These are phyloP conservation scores for Cystobasidium onofrii DNA, from an alignment of 768 basidiomycete species.

Conservation along the genomic window DNA sequence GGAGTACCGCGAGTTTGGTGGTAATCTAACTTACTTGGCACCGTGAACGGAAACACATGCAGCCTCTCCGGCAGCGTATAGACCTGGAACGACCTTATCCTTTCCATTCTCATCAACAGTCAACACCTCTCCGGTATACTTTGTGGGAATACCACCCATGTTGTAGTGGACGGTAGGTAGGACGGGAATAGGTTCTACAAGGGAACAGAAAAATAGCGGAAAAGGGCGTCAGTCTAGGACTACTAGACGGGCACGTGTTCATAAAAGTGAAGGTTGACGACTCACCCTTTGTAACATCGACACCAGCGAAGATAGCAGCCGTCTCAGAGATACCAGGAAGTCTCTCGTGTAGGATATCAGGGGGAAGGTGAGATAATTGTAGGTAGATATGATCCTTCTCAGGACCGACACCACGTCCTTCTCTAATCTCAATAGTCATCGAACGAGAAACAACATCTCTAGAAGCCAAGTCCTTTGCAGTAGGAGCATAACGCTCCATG, in stretches of 20 bases:
- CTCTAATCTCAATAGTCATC: constrained; percentile 97
- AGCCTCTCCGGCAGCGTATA: constrained; percentile 98
- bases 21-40: constrained; percentile 55
- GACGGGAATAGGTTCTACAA: constrained; percentile 83
- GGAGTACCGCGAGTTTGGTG: background rate
- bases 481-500: constrained; percentile 99
- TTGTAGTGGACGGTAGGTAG: constrained; percentile 98
- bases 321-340: constrained; percentile 99
- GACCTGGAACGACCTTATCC: constrained; percentile 85
- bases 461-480: constrained; percentile 97
- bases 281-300: constrained; percentile 80
- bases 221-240: too few relatives aligned
- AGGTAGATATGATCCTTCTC: constrained; percentile 96
- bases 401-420: constrained; percentile 96
- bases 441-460: constrained; percentile 98
- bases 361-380: constrained; percentile 92
- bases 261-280: too few relatives aligned
- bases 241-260: too few relatives aligned
- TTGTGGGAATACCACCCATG: constrained; percentile 94
- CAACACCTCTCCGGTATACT: constrained; percentile 93
- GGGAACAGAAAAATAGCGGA: background rate
- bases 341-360: constrained; percentile 90
- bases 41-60: constrained; percentile 98
- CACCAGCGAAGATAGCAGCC: constrained; percentile 95
- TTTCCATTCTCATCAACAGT: constrained; percentile 80